Evolutionary conservation across 768 basidiomycete genomes (phyloP).

Genomic region (Amanita molliuscula): DNA sequence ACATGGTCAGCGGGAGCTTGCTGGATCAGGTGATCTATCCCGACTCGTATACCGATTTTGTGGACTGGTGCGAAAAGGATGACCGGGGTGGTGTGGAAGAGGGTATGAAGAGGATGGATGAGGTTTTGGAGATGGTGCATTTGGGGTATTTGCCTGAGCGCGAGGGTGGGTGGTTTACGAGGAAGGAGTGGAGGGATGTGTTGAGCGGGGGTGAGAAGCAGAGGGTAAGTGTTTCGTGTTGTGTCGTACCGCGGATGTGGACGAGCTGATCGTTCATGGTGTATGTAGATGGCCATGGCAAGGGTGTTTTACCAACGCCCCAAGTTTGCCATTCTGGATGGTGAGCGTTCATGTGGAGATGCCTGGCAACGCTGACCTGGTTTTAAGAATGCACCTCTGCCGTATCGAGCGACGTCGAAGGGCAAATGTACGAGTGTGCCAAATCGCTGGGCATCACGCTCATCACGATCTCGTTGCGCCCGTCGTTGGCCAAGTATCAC

Average conservation of each 20-base stretch:
- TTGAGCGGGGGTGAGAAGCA: constrained; percentile 97
- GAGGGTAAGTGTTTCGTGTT: constrained; percentile 35
- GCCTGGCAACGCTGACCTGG: constrained; percentile 4
- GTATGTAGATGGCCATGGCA: constrained; percentile 75
- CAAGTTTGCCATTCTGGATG: constrained; percentile 77
- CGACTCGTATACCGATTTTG: constrained; percentile 68
- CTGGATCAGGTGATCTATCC: constrained; percentile 95
- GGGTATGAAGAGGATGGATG: constrained; percentile 60
- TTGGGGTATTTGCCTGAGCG: constrained; percentile 76
- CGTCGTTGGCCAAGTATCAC: constrained; percentile 83
- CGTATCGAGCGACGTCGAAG: constrained; percentile 93
- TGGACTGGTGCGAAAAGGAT: constrained; percentile 18
- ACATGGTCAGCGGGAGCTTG: constrained; percentile 82
- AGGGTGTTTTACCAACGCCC: constrained; percentile 87
- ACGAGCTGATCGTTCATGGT: not conserved
- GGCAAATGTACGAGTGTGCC: constrained; percentile 88
- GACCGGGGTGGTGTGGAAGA: constrained; percentile 24
- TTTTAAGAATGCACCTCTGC: constrained; percentile 89
- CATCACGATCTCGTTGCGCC: constrained; percentile 85
- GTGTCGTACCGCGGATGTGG: not conserved
- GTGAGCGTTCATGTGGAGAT: constrained; percentile 28
- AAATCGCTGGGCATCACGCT: constrained; percentile 86
- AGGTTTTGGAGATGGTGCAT: constrained; percentile 74
- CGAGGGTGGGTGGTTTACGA: constrained; percentile 82
- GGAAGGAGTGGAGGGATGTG: constrained; percentile 96